Percentiles rank a stretch among this genome's conserved stretches.
phyloP scores from a whole-genome alignment of 352 stramenopile genomes.

The Phytophthora lateralis region DNA sequence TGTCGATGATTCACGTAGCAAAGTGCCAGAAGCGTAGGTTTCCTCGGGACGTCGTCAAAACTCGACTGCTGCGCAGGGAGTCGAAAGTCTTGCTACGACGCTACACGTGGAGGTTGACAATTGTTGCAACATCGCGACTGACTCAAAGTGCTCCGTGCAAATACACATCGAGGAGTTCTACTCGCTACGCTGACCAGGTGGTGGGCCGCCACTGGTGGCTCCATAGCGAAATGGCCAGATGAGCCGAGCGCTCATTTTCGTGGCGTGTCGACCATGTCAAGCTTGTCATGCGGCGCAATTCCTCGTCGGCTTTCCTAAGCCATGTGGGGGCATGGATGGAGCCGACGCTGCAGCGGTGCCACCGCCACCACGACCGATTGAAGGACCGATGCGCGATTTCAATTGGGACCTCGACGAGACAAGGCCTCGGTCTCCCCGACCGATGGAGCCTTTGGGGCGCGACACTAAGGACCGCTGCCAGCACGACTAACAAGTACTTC shows the following conservation, averaged over 20 bases:
- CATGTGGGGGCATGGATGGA: slow-evolving; percentile 5
- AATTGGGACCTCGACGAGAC: slow-evolving; percentile 13
- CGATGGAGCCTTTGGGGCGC: slow-evolving; percentile 6
- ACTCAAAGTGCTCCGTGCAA: slow-evolving; percentile 16
- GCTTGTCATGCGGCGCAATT: slow-evolving; percentile 12
- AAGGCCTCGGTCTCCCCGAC: not conserved
- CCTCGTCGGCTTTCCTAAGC: slow-evolving; percentile 9
- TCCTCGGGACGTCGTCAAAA: not conserved
- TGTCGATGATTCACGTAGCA: too few species aligned
- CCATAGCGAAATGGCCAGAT: slow-evolving; percentile 11
- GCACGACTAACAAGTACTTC: too few species aligned
- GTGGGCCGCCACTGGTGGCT: too few species aligned
- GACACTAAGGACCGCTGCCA: too few species aligned
- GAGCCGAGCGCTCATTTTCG: slow-evolving; percentile 14
- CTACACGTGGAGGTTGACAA: slow-evolving; percentile 13
- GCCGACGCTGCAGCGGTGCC: not conserved
- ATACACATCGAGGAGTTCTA: slow-evolving; percentile 4
- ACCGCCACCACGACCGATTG: not conserved
- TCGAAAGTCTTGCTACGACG: not conserved
- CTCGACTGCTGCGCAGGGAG: not conserved
- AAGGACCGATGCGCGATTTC: not conserved
- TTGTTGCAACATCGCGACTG: slow-evolving; percentile 29
- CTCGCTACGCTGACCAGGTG: not conserved
- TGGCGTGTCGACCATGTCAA: slow-evolving; percentile 4
- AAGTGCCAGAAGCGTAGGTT: not conserved